Percentiles rank a stretch among this genome's conserved stretches.
These are phyloP conservation scores for Pythium brachiatum DNA, from an alignment of 352 stramenopile species.

Conservation along the genomic window DNA sequence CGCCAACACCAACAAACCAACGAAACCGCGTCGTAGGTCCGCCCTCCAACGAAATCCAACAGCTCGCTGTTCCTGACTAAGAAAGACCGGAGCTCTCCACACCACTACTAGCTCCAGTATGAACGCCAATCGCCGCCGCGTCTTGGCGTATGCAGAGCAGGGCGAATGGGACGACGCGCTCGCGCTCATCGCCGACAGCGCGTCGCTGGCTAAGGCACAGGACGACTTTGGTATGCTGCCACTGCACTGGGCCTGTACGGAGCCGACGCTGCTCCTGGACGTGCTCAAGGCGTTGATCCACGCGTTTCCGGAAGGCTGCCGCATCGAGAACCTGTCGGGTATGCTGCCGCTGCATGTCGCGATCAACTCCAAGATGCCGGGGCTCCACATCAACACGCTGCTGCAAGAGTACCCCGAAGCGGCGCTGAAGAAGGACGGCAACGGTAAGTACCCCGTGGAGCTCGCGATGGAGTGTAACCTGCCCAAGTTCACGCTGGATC, in stretches of 20 bases:
- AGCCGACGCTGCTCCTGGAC: conserved; percentile 46
- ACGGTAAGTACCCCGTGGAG: conserved; percentile 56
- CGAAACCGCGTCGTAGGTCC: neutral
- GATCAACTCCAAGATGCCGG: conserved; percentile 65
- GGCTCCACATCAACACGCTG: conserved; percentile 55
- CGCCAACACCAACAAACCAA: neutral
- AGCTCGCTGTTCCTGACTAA: neutral
- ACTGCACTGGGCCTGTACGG: conserved; percentile 81
- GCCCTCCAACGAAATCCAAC: conserved; percentile 1
- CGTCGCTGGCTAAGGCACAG: conserved; percentile 51
- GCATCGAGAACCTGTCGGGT: conserved; percentile 69
- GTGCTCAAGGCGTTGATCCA: conserved; percentile 42
- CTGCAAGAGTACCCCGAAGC: conserved; percentile 41
- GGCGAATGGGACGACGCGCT: conserved; percentile 62
- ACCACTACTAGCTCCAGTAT: conserved; percentile 25
- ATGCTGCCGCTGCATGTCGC: conserved; percentile 83
- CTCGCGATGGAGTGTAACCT: conserved; percentile 57
- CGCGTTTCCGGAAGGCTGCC: conserved; percentile 53
- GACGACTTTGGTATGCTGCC: conserved; percentile 85
- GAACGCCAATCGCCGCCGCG: conserved; percentile 39
- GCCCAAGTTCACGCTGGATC: conserved; percentile 65
- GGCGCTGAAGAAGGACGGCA: conserved; percentile 54
- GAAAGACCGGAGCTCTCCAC: neutral
- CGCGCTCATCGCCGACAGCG: conserved; percentile 35
- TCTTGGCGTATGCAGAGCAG: conserved; percentile 59